A percentile compares a stretch with the other conserved stretches of the same genome.
Conservation (phyloP, 2,329 filamentous ascomycete genomes). For the Microcera coccophila region DNA sequence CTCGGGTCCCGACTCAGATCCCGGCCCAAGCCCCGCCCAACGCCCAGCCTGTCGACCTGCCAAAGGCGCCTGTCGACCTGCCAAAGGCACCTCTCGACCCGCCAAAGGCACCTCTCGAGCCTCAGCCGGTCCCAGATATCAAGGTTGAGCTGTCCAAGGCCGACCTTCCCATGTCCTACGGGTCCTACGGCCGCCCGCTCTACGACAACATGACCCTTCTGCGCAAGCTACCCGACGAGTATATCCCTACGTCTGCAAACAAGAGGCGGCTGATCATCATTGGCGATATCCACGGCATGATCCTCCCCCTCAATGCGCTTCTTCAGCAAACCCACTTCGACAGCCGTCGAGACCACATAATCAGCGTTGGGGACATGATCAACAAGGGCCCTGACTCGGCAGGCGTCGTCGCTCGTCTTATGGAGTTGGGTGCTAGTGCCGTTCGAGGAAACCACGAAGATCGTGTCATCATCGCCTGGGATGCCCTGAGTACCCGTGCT, state of each 20-base stretch:
- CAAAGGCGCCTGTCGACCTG: slow-evolving; percentile 6
- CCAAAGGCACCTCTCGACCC: too few species aligned
- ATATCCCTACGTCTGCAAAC: slow-evolving; percentile 34
- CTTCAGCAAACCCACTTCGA: slow-evolving; percentile 65
- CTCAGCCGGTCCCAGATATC: slow-evolving; percentile 5
- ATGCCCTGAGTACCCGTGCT: slow-evolving; percentile 22
- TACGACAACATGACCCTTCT: slow-evolving; percentile 33
- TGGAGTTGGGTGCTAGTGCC: slow-evolving; percentile 68
- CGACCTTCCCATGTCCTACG: slow-evolving; percentile 40
- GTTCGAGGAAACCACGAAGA: slow-evolving; percentile 95
- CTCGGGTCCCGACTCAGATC: neutral
- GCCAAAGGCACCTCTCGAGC: neutral
- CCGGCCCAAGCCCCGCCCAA: too few species aligned
- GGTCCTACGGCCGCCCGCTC: slow-evolving; percentile 36
- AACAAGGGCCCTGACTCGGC: slow-evolving; percentile 81
- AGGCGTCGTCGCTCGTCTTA: slow-evolving; percentile 72
- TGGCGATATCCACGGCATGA: slow-evolving; percentile 91
- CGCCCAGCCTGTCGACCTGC: slow-evolving; percentile 7
- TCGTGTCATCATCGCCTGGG: slow-evolving; percentile 65
- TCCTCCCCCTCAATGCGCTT: slow-evolving; percentile 60
- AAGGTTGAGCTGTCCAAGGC: slow-evolving; percentile 23
- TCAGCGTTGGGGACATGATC: slow-evolving; percentile 75
- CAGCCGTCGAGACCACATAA: slow-evolving; percentile 59
- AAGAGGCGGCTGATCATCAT: slow-evolving; percentile 69
- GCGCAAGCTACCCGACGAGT: slow-evolving; percentile 27